Base-by-base conservation (phyloP, 2,329 filamentous ascomycete genomes). In the Pleomassaria siparia region DNA sequence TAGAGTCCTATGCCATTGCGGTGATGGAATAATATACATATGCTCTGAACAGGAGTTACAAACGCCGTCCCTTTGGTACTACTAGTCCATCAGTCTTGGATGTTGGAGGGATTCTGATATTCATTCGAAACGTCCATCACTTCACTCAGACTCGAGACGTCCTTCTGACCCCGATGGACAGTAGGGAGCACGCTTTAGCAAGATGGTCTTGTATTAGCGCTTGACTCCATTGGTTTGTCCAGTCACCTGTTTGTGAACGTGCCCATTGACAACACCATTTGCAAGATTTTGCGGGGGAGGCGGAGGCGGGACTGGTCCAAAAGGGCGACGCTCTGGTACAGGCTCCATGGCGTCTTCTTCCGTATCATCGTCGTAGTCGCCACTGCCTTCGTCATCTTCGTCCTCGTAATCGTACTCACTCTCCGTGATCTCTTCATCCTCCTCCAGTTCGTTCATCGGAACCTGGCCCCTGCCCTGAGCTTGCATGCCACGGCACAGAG, bases 401-500 rank as follows among this genome's bases (percentile, higher is more conserved):
- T 71, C 67, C 35, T 71, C 69, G 45, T 72, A 70, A 43, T 72
- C 69, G 50, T 71, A 71, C 50, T 72, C 69, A 48, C 68, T 71
- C 53, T 73, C 70, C 11, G 68, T 71, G 11, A 78, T 64, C 65
- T 81, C 68, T 83, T 85, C 55, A 82, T 76, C 55, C 81, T 82
- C 54, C 76, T 80, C 74, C 24, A 72, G 82, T 77, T 48, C 67
- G n/a, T 63, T 59, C 61, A 68, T 68, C 5, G 67, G 63, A 20
- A 83, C 85, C 49, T 88, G 81, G 46, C 90, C 90, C 50, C 92
- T 85, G 13, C 92, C 91, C 65, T 96, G 91, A 56, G 89, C 88
- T 72, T 97, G 92, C 90, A 97, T 96, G 62, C 91, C 89, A 53
- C 94, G 88, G 73, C 95, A 96, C 62, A 97, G 88, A 67, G 89